A percentile compares a stretch with the other conserved stretches of the same genome.
Evolutionary conservation across 495 filamentous ascomycete species (phyloP).

Genomic region (Chaetomium cochliodes): DNA sequence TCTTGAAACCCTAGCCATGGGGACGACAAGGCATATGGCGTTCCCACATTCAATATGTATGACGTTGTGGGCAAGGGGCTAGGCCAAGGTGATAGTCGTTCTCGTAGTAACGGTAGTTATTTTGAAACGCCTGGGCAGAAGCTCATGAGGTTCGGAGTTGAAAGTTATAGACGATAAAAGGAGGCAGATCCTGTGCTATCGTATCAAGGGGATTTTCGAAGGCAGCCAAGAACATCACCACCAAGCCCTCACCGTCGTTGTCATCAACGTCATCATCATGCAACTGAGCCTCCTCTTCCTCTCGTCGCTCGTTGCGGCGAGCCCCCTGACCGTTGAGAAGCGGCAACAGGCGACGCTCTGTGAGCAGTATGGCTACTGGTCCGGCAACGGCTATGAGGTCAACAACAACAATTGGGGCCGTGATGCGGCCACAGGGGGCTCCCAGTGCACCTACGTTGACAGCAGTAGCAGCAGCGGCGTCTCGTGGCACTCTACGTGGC

Average conservation of each 20-base stretch:
- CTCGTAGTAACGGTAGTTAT: not conserved
- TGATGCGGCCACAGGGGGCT: conserved; percentile 34
- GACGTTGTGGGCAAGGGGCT: not conserved
- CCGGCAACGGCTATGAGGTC: conserved; percentile 37
- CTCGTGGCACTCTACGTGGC: conserved; percentile 45
- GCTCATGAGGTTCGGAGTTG: not conserved
- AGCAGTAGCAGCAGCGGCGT: conserved; percentile 33
- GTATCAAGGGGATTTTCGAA: not conserved
- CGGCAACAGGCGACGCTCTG: conserved; percentile 31
- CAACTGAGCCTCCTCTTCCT: not conserved
- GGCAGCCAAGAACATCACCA: not conserved
- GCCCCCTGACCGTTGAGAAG: not conserved
- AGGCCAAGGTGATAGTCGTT: not conserved
- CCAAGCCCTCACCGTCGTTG: not conserved
- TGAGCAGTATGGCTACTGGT: conserved; percentile 41
- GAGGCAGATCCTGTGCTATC: not conserved
- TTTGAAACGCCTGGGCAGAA: not conserved
- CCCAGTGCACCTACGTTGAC: conserved; percentile 46
- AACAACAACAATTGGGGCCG: conserved; percentile 9
- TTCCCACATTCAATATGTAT: not conserved
- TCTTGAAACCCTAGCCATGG: not conserved
- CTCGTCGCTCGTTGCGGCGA: not conserved
- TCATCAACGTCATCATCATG: not conserved
- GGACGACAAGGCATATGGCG: not conserved
- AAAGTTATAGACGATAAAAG: not conserved